Evolutionary conservation across 2,329 filamentous ascomycete species (phyloP).

Genomic region (Alternaria sp.): DNA sequence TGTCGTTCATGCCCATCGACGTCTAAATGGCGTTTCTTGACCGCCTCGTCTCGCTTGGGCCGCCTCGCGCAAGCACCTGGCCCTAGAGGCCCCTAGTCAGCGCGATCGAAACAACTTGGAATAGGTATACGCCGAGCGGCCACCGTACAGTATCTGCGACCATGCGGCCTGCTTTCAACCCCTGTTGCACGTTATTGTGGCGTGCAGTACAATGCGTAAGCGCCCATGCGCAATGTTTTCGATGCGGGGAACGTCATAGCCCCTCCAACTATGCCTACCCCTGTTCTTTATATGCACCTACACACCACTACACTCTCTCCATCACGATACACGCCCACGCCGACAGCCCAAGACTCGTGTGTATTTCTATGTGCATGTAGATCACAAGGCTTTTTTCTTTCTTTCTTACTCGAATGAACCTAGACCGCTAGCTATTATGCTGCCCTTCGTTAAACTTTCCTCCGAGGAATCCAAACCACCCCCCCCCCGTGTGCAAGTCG

Average conservation of each 20-base stretch:
- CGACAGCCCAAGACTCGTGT: constrained; percentile 1
- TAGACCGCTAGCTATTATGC: background rate
- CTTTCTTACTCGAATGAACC: background rate
- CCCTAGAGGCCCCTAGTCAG: background rate
- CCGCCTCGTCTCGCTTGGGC: constrained; percentile 12
- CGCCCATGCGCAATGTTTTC: constrained; percentile 13
- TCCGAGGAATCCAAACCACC: too few species aligned
- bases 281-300: background rate
- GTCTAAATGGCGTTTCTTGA: constrained; percentile 6
- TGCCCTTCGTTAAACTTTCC: constrained; percentile 1
- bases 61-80: constrained; percentile 5
- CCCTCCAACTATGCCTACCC: constrained; percentile 1
- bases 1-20: background rate
- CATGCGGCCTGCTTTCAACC: constrained; percentile 3
- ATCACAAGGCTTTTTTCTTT: background rate
- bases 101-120: background rate
- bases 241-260: background rate
- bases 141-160: background rate
- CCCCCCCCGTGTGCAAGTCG: too few species aligned
- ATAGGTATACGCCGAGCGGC: background rate
- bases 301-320: constrained; percentile 1
- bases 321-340: background rate
- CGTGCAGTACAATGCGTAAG: constrained; percentile 11
- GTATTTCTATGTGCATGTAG: background rate
- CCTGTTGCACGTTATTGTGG: constrained; percentile 22